Evolutionary conservation across 1,284 basidiomycete genomes (phyloP), one percentile per base, ranked within the genome.

Genomic region (Violaceomyces palustris): DNA sequence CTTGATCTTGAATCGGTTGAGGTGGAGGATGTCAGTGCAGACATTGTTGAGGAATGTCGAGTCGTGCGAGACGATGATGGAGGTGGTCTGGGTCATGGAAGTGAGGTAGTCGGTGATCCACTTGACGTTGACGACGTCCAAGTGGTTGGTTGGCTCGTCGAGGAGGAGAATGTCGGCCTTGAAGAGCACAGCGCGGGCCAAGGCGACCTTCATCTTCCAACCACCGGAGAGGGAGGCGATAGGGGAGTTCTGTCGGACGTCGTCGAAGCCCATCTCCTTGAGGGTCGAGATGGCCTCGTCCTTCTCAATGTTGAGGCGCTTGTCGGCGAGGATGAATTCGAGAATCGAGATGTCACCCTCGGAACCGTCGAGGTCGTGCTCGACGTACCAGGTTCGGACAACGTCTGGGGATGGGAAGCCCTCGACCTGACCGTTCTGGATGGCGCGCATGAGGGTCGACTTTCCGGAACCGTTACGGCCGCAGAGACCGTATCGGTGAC

Each of bases 1-100:
- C 65, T 72, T 72, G 64, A 73, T 67, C 69, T 73, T 73, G 69
- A 73, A 73, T 33, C 69, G 69, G 67, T 73, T 73, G 45, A 73
- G 64, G 58, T 73, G 68, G 43, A 73, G 67, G 42, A 73, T 72
- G 61, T 73, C 70, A 14, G 70, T 72, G 62, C 67, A 70, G 50
- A 68, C 65, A 29, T 73, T 39, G 69, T 73, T 72, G 42, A 73
- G 56, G 69, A 73, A 73, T 34, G 48, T 35, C 12, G 70, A 73
- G 64, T 73, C 70, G 69, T 73, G 70, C 60, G 70, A 73, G 39
- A 73, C 70, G 29, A 73, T 73, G 60, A 73, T 73, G 50, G 69
- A 69, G 28, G 70, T 73, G 52, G 69, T 59, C 10, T 46, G 42
- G 27, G 56, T 59, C 40, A 53, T 43, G 55, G 42, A 50, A 50